Base-by-base conservation (phyloP, 2,329 filamentous ascomycete species). In the Chrysoporthe deuterocubensis region DNA sequence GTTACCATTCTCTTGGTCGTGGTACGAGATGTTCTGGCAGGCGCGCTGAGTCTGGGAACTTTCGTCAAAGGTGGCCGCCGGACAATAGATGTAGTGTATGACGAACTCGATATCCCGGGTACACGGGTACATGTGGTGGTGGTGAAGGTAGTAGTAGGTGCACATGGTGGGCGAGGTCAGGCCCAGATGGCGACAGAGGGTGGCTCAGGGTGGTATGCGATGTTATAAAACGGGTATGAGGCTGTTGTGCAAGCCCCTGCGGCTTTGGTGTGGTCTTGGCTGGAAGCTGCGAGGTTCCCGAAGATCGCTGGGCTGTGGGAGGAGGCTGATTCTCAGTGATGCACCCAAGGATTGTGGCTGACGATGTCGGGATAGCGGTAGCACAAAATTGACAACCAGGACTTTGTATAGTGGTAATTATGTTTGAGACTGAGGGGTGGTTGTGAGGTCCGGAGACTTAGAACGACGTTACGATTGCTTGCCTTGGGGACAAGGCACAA, bases 71-170 rank as follows among this genome's bases (percentile, higher is more conserved):
- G 73, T 74, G 32, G 82, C 78, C 44, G 76, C 73, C 2, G 72
- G 64, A 70, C 83, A 85, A 73, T 81, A 85, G 37, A 74, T 74
- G 74, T 84, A 85, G 71, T 82, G 78, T 48, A 80, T 73, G 13
- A 75, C 74, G 68, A 80, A 81, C 65, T 81, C 78, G 63, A 83
- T 75, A 40, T 77, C 76, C 8, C 78, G 78, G 18, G 71, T 71
- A 71, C 83, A 85, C 6, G 82, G 81, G 34, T 77, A 73, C 42
- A 81, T 71, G 71, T 85, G 84, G 72, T 87, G 84, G 73, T 84
- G 81, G 72, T 86, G 84, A 54, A 84, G 77, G 72, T 83, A 83
- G 70, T 83, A 81, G 75, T 81, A 82, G 69, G 78, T 80, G 71
- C 84, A 86, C 85, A 87, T 87, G 52, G 69, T 71, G 26, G 34